Evolutionary conservation across 768 basidiomycete species (phyloP).

Genomic region (Rhizopogon sp.): DNA sequence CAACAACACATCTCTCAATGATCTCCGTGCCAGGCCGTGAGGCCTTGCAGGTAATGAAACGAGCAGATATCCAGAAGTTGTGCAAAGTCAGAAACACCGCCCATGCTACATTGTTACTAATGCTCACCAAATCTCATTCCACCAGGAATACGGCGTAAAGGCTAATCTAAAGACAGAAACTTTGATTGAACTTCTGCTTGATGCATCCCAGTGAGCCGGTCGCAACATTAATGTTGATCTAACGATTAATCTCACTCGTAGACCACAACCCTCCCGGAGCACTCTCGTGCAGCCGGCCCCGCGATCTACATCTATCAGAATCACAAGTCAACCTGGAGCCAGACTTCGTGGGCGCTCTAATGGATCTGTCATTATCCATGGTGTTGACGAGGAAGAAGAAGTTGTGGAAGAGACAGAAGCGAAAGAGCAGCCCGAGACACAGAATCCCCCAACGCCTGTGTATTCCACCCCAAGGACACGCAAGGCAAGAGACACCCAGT

Average conservation of each 20-base stretch:
- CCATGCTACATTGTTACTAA: slow-evolving; percentile 9
- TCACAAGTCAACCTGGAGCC: slow-evolving; percentile 20
- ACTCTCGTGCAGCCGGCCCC: slow-evolving; percentile 15
- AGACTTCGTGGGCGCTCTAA: slow-evolving; percentile 28
- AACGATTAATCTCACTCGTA: slow-evolving; percentile 27
- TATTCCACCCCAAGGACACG: slow-evolving; percentile 43
- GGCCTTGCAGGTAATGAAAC: slow-evolving; percentile 48
- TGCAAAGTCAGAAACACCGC: slow-evolving; percentile 45
- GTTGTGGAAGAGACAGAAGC: slow-evolving; percentile 17
- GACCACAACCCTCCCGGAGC: slow-evolving; percentile 20
- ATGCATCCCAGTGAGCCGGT: slow-evolving; percentile 37
- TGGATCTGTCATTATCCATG: slow-evolving; percentile 33
- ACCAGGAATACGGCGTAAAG: slow-evolving; percentile 72
- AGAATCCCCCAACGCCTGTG: slow-evolving; percentile 11
- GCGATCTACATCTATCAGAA: slow-evolving; percentile 29
- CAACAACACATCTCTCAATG: slow-evolving; percentile 19
- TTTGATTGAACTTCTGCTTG: slow-evolving; percentile 68
- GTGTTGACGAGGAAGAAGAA: slow-evolving; percentile 40
- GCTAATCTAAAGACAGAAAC: slow-evolving; percentile 81
- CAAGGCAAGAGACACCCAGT: slow-evolving; percentile 71
- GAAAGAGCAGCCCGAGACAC: slow-evolving; percentile 15
- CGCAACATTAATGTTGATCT: slow-evolving; percentile 29
- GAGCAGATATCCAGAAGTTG: slow-evolving; percentile 50
- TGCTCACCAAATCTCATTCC: slow-evolving; percentile 9
- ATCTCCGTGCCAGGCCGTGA: slow-evolving; percentile 40